Evolutionary conservation across 306 rosid species (phyloP), one percentile per base, ranked within the genome.

Genomic region (Vigna radiata): DNA sequence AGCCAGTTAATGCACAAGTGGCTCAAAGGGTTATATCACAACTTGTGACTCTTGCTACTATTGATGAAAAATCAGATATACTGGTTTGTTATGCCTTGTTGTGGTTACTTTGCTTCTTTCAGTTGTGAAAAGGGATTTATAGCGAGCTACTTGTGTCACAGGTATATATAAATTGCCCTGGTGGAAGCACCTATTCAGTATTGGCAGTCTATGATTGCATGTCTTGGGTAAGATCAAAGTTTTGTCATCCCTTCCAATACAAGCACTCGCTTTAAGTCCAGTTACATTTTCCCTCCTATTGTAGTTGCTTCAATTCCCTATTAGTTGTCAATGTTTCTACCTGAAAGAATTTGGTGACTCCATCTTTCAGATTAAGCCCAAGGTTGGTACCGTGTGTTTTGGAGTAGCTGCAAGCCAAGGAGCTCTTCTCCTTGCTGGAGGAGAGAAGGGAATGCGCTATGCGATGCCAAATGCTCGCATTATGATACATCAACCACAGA

Each of bases 391-490:
- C 1, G 89, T 95, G 50, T 88, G 96, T 85, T 92, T 95, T 1
- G 97, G 99, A 77, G 96, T 95, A 46, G 99, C 97, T 47, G 99
- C 99, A 70, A 92, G 99, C 87, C 97, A 92, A 88, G 99, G 90
- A 46, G 95, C 97, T 39, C 94, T 95, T 82, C 93, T 95, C 67
- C 99, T 92, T 89, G 99, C 99, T 31, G 97, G 99, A 54, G 99
- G 99, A 73, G 97, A 92, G 84, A 95, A 92, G 81, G 97, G 99
- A 85, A 95, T 95, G 99, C 97, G 97, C 48, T 92, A 88, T 43
- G 79, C 97, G 21, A 95, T 95, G 99, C 99, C 99, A 76, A 95
- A 95, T 90, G 86, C 99, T 25, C 93, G 99, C 56, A 92, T 95
- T 61, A 90, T 92, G 99, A 88, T 95, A 73, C 95, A 88, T 81